Evolutionary conservation across 2,329 filamentous ascomycete species (phyloP).

Genomic region (Colletotrichum falcatum): DNA sequence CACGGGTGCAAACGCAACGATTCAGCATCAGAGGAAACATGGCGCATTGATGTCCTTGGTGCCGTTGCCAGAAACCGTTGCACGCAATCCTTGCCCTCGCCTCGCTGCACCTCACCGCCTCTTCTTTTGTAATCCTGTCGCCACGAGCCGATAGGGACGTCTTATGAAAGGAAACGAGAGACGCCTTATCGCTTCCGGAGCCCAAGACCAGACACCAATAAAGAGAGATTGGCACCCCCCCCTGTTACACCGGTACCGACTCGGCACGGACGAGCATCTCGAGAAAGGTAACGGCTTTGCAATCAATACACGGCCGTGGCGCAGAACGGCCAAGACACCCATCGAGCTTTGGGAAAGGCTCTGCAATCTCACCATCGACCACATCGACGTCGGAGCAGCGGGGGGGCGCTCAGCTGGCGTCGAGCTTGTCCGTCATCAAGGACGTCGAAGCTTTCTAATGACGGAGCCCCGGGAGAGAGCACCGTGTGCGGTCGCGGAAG

Average conservation of each 20-base stretch:
- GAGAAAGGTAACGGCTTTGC: neutral
- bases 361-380: conserved; percentile 45
- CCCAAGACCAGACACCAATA: neutral
- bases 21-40: too few species aligned
- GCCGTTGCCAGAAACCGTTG: neutral
- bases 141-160: neutral
- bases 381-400: conserved; percentile 45
- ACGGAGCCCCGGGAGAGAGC: conserved; percentile 43
- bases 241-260: neutral
- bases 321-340: neutral
- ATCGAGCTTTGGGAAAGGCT: conserved; percentile 36
- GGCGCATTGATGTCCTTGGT: too few species aligned
- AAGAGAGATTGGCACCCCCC: too few species aligned
- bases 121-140: neutral
- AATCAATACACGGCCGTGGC: neutral
- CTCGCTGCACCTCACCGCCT: neutral
- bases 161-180: neutral
- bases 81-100: neutral
- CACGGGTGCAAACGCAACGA: too few species aligned
- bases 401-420: conserved; percentile 44
- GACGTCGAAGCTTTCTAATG: conserved; percentile 47
- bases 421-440: conserved; percentile 49
- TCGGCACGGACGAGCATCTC: neutral
- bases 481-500: conserved; percentile 52
- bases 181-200: neutral